These are phyloP conservation scores for Aspergillus caelatus DNA, from an alignment of 2,329 filamentous ascomycete genomes.

Conservation along the genomic window DNA sequence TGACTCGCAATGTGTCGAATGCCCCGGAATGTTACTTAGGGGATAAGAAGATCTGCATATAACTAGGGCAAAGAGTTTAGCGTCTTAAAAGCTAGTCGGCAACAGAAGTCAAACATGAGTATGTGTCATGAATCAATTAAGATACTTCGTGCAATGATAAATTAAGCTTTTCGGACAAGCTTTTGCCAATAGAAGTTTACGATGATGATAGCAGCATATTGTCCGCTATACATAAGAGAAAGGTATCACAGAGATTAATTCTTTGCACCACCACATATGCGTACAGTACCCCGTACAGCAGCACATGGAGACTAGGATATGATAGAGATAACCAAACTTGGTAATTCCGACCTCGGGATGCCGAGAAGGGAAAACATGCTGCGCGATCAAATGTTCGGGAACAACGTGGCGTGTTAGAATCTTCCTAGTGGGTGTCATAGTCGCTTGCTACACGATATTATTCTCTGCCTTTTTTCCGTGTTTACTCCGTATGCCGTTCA, in stretches of 20 bases:
- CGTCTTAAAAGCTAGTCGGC: too few relatives aligned
- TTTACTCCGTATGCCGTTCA: background rate
- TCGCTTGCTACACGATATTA: background rate
- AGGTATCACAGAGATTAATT: background rate
- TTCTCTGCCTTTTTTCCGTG: background rate
- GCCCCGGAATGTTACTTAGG: background rate
- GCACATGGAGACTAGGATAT: background rate
- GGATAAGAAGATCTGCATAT: background rate
- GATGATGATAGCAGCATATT: background rate
- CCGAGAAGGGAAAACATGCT: background rate
- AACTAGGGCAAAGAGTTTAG: background rate
- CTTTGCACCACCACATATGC: background rate
- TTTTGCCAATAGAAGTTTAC: background rate
- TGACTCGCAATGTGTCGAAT: background rate
- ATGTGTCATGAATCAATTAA: too few relatives aligned
- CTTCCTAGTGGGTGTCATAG: background rate
- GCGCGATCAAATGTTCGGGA: background rate
- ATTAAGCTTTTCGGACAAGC: background rate
- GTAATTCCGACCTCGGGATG: background rate
- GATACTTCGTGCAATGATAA: background rate
- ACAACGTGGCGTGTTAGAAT: background rate
- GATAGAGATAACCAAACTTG: background rate
- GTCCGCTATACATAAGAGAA: background rate
- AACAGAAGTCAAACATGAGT: too few relatives aligned
- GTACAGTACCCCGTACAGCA: background rate